These are phyloP conservation scores for Cladosporium oxysporum DNA, from an alignment of 2,329 filamentous ascomycete genomes.

Conservation along the genomic window DNA sequence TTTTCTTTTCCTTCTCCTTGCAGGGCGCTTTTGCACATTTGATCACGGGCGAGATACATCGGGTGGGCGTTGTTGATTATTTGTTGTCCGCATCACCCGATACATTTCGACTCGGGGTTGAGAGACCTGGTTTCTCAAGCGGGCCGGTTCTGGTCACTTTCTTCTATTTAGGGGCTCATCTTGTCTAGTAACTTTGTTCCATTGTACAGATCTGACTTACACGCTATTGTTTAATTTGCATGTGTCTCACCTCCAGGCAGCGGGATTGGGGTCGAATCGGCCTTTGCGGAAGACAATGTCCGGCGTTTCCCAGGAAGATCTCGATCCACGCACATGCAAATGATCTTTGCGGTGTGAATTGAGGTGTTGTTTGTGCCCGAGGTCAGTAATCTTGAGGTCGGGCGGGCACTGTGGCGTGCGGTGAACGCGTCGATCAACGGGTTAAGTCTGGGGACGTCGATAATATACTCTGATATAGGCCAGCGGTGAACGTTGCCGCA, in stretches of 20 bases:
- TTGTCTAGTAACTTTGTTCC: conserved; percentile 11
- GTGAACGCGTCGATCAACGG: conserved; percentile 14
- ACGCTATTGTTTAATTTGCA: neutral
- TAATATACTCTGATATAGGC: conserved; percentile 3
- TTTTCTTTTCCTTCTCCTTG: conserved; percentile 4
- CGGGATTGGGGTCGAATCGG: neutral
- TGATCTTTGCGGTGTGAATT: neutral
- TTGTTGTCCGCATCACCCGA: neutral
- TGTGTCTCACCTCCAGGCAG: neutral
- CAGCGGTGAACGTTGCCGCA: conserved; percentile 9
- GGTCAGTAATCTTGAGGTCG: neutral
- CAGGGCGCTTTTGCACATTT: neutral
- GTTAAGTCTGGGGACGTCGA: neutral
- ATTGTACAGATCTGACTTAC: conserved; percentile 6
- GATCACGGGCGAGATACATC: conserved; percentile 4
- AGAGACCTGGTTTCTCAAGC: neutral
- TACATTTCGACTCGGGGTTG: neutral
- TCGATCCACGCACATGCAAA: neutral
- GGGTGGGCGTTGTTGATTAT: conserved; percentile 13
- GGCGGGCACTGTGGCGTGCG: neutral
- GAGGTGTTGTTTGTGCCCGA: neutral
- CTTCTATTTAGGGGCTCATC: conserved; percentile 6
- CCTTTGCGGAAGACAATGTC: neutral
- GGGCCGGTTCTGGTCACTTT: neutral
- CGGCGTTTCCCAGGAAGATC: neutral